Evolutionary conservation across 805 yeast species (phyloP).

Genomic region (Saturnispora saitoi): DNA sequence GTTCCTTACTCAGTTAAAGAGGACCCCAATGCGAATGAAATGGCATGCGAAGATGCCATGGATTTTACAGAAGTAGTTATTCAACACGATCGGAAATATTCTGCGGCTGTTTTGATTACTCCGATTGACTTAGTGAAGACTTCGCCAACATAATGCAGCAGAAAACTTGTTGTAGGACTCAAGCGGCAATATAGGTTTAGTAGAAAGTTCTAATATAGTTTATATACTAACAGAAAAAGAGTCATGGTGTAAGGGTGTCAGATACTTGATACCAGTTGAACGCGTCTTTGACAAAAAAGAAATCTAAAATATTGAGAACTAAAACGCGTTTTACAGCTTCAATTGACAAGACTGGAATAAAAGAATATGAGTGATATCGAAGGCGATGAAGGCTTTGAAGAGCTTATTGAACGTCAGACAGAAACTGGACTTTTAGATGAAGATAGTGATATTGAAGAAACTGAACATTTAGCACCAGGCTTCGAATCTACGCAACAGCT

Average conservation of each 20-base stretch:
- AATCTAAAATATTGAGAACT: neutral
- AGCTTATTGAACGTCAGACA: slow-evolving; percentile 12
- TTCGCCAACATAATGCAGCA: neutral
- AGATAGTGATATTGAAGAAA: slow-evolving; percentile 4
- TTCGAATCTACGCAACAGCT: slow-evolving; percentile 2
- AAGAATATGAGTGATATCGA: slow-evolving; percentile 2
- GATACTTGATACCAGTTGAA: neutral
- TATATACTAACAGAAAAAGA: neutral
- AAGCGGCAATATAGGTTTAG: too few relatives aligned
- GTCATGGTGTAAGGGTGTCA: neutral
- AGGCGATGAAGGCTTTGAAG: slow-evolving; percentile 17
- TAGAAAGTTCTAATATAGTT: too few relatives aligned
- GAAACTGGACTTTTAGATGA: neutral
- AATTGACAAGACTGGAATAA: neutral
- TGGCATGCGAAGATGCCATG: slow-evolving; percentile 5
- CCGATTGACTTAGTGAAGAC: neutral
- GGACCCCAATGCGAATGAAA: slow-evolving; percentile 7
- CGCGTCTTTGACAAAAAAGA: neutral
- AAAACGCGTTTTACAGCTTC: neutral
- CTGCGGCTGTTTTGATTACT: slow-evolving; percentile 2
- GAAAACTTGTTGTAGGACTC: too few relatives aligned
- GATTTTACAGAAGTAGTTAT: slow-evolving; percentile 1
- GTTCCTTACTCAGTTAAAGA: neutral
- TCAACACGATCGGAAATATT: neutral
- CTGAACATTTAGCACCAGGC: neutral